Percentiles rank a stretch among this genome's conserved stretches.
Conservation (phyloP, 2,329 filamentous ascomycete species). For the Myriangium duriaei region DNA sequence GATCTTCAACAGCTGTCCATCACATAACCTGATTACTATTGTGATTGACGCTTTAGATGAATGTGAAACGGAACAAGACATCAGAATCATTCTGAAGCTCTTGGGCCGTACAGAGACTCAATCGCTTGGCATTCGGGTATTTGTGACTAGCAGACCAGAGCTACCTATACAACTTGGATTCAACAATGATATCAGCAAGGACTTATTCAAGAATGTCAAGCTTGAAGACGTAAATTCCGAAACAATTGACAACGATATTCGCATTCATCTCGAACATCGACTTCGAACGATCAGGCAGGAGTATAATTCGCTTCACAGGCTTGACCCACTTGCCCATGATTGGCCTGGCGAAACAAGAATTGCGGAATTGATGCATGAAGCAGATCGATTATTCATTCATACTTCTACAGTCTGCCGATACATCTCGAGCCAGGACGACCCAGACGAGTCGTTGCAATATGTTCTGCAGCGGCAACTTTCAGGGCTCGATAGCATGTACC, state of each 20-base stretch:
- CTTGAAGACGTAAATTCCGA: conserved; percentile 26
- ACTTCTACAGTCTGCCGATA: conserved; percentile 21
- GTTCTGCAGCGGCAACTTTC: conserved; percentile 19
- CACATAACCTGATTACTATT: conserved; percentile 12
- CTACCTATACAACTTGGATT: conserved; percentile 29
- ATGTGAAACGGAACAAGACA: conserved; percentile 17
- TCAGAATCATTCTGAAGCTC: conserved; percentile 21
- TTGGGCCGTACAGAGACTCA: too few species aligned
- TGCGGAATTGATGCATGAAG: conserved; percentile 18
- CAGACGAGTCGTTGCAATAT: neutral
- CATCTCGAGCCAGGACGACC: neutral
- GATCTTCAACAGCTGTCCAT: too few species aligned
- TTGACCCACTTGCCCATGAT: too few species aligned
- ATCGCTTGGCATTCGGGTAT: conserved; percentile 22
- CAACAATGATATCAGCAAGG: conserved; percentile 16
- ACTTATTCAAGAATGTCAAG: conserved; percentile 19
- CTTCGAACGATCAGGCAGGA: conserved; percentile 14
- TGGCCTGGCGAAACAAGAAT: conserved; percentile 22
- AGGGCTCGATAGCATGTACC: conserved; percentile 17
- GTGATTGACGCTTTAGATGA: conserved; percentile 27
- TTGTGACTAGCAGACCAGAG: conserved; percentile 34
- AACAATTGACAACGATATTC: conserved; percentile 27
- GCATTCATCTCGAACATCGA: conserved; percentile 21
- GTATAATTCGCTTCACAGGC: too few species aligned
- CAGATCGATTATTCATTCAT: conserved; percentile 26